Evolutionary conservation across 371 early-diverging fungal species (phyloP).

Genomic region (Massospora cicadina): DNA sequence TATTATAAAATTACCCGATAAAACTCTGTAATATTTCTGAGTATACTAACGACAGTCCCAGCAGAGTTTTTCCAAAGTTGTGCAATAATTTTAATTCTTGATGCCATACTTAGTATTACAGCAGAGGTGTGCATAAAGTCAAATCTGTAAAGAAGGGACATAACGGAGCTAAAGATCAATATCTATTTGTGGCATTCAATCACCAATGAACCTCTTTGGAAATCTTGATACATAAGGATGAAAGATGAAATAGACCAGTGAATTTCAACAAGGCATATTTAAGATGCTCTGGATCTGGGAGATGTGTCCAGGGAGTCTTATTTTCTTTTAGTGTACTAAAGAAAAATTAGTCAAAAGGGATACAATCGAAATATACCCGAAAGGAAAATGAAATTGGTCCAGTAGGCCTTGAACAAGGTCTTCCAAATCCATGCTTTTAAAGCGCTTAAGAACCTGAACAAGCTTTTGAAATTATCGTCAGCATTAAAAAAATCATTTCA

Average conservation of each 20-base stretch:
- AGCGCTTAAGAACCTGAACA: not conserved
- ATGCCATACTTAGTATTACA: not conserved
- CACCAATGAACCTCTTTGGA: not conserved
- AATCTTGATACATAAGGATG: not conserved
- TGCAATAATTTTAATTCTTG: not conserved
- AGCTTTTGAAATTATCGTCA: not conserved
- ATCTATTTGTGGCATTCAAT: not conserved
- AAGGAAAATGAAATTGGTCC: not conserved
- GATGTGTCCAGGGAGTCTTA: not conserved
- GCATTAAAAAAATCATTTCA: not conserved
- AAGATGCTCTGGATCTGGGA: not conserved
- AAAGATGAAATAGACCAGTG: not conserved
- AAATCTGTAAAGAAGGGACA: not conserved
- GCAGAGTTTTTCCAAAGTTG: not conserved
- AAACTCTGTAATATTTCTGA: not conserved
- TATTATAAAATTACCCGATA: not conserved
- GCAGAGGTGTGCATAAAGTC: not conserved
- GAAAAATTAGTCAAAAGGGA: not conserved
- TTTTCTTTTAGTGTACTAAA: not conserved
- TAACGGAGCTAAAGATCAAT: not conserved
- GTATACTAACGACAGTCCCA: not conserved
- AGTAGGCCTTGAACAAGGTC: not conserved
- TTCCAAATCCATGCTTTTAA: not conserved
- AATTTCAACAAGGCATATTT: not conserved
- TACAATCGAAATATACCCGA: not conserved